Evolutionary conservation across 164 flowering plant genomes (phyloP), one percentile per base, ranked within the genome.

Genomic region (Cinnamomum chago): DNA sequence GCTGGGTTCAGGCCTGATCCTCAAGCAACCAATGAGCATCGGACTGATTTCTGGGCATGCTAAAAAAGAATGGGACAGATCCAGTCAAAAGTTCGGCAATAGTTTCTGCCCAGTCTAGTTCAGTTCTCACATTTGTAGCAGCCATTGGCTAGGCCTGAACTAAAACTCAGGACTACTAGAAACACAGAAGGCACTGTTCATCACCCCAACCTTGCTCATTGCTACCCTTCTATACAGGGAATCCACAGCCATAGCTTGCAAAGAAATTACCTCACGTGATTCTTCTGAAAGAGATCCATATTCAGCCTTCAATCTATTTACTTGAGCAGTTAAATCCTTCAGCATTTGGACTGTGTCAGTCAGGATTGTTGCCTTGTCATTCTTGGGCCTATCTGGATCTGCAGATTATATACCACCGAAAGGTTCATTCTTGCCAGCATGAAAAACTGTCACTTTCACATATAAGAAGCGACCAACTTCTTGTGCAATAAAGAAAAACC

Each of bases 331-430:
- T 83, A 93, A 83, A 70, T 95, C 99, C 84, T 90, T 95, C 73
- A 93, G 81, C 84, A 91, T 64, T 80, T 90, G 98, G 72, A 93
- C 77, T 52, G 99, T 87, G 82, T 93, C 98, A 33, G 79, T 69
- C n/a, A 95, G 83, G 74, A 95, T 95, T 62, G 97, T 90, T 67
- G 88, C 97, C 79, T 93, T 95, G 84, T 93, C 98, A 83, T 93
- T 92, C 80, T 92, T 95, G 58, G 98, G 97, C 81, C 99, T 86
- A 74, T 91, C 97, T 62, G 98, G 93, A 79, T 95, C 99, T 95
- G 90, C 82, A 60, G 67, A 64, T 75, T 67, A 70, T 50, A 64
- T 28, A 60, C 50, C 52, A 24, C 14, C 17, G 35, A 68, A 65
- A 51, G 40, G 50, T 30, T 78, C 51, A 47, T 14, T 30, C 24